Conservation (phyloP, 1,139 yeast species). For the Suhomyces terraborum region DNA sequence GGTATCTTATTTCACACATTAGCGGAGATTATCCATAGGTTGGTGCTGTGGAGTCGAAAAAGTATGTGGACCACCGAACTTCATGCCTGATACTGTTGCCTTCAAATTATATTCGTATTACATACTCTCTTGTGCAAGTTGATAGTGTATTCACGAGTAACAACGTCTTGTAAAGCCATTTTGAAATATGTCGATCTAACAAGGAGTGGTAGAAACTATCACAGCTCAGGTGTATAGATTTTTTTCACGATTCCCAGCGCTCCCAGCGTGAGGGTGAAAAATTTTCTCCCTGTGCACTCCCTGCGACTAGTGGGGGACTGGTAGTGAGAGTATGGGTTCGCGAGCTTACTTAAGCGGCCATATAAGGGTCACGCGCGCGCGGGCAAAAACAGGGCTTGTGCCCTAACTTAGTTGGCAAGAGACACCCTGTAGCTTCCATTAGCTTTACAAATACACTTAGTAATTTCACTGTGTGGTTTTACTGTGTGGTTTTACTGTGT, state of each 20-base stretch:
- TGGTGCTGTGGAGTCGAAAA: not conserved
- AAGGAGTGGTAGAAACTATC: constrained; percentile 15
- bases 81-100: not conserved
- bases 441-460: no score
- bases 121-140: constrained; percentile 99
- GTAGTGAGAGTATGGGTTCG: constrained; percentile 1
- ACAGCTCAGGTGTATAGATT: constrained; percentile 12
- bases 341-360: constrained; percentile 3
- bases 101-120: constrained; percentile 22
- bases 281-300: constrained; percentile 17
- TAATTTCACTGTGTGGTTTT: no score
- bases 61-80: not conserved
- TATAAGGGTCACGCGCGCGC: constrained; percentile 9
- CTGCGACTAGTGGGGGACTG: constrained; percentile 9
- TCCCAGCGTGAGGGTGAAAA: constrained; percentile 13
- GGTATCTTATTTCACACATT: no score
- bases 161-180: constrained; percentile 99
- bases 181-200: constrained; percentile 31
- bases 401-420: constrained; percentile 10
- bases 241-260: constrained; percentile 13
- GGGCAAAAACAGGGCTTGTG: constrained; percentile 9
- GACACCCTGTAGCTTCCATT: not conserved
- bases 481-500: no score
- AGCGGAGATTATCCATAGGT: no score
- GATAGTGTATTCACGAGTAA: constrained; percentile 99